Base-by-base conservation (phyloP, 73 alveolate genomes). In the Blepharisma japonicum region DNA sequence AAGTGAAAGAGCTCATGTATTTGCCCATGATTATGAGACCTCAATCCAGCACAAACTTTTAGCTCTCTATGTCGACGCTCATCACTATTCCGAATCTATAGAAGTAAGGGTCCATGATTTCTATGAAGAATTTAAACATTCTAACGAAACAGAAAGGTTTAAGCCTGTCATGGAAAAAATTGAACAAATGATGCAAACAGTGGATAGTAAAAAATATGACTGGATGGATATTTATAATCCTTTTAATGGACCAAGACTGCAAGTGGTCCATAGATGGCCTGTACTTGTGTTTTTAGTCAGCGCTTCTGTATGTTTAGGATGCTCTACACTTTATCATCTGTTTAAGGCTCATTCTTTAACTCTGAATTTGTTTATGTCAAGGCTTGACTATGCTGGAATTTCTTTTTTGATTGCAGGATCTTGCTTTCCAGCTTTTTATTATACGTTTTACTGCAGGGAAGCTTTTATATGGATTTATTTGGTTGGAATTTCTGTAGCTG, bases 331-430 rank as follows among this genome's bases (percentile, higher is more conserved):
- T 20, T 61, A 14, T 25, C 74, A 61, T 39, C 46, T 61, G 39
- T 61, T 61, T 25, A 61, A 61, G 14, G 74, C 74, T 14, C 74
- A 61, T 61, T 82, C 87, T 42, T 88, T 81, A 70, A 81, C 68
- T 77, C 72, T 78, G 25, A 74, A 78, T 74, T 83, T 79, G 39
- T 67, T 86, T 32, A 84, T 94, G 39, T 71, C 85, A 80, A 90
- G 98, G 71, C 80, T 96, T 50, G 99, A 96, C 80, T 96, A 94
- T 81, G 98, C 97, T 21, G 98, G 98, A 48, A 94, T 94, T 39
- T 88, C 96, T 0, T 46, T 96, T 45, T 81, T 96, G 51, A 96
- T 96, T 55, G 92, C 95, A 11, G 99, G 99, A 5, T 87, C 97
- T 20, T 85, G 89, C 45, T 90, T 90, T 53, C 98, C 98, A 32